A percentile compares a stretch with the other conserved stretches of the same genome.
phyloP scores from a whole-genome alignment of 2,329 filamentous ascomycete genomes.

The Scytalidium lignicola region DNA sequence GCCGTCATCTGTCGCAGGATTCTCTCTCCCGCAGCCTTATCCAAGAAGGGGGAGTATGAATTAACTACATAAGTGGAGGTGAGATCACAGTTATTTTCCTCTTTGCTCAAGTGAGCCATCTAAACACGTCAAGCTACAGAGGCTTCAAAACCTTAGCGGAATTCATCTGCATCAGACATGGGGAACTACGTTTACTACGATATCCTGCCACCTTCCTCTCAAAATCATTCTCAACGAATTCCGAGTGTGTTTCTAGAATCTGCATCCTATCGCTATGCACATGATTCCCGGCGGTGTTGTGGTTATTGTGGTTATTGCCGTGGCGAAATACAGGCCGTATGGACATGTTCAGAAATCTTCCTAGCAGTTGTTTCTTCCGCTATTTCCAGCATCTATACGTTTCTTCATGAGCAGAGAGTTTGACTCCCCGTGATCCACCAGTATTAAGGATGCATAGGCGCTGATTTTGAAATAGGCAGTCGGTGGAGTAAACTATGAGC shows the following conservation, averaged over 20 bases:
- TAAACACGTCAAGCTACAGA: no score
- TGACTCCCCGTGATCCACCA: constrained; percentile 1
- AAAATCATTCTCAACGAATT: background rate
- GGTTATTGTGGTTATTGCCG: background rate
- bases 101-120: no score
- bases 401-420: constrained; percentile 18
- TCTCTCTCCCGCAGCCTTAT: no score
- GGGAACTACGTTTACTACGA: background rate
- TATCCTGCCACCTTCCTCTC: no score
- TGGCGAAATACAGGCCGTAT: background rate
- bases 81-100: no score
- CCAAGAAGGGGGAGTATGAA: no score
- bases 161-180: background rate
- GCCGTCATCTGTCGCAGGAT: no score
- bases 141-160: no score
- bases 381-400: constrained; percentile 22
- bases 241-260: background rate
- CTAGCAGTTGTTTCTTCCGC: constrained; percentile 13
- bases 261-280: background rate
- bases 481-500: background rate
- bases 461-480: background rate
- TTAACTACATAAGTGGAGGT: no score
- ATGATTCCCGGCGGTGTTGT: background rate
- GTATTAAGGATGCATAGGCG: background rate
- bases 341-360: constrained; percentile 18